Evolutionary conservation across 495 filamentous ascomycete genomes (phyloP).

Genomic region (Venustampulla echinocandica): DNA sequence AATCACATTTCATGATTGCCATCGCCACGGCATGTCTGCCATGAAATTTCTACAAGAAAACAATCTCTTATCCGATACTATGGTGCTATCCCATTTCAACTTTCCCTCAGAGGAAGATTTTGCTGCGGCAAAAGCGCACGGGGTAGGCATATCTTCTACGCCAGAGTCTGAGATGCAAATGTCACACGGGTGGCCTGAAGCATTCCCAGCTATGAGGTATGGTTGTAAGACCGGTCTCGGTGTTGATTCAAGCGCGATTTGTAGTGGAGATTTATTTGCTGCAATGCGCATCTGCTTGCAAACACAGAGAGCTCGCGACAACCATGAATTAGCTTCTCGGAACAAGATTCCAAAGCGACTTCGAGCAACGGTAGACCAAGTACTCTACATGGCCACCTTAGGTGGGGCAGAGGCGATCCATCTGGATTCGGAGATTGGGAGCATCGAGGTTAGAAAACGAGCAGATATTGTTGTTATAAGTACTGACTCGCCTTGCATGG

Average conservation of each 20-base stretch:
- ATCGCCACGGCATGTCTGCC: not conserved
- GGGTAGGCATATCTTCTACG: conserved; percentile 3
- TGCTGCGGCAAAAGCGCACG: conserved; percentile 6
- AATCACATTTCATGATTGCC: conserved; percentile 2
- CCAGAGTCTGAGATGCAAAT: conserved; percentile 8
- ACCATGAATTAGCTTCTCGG: not conserved
- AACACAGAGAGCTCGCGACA: conserved; percentile 3
- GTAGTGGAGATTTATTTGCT: conserved; percentile 3
- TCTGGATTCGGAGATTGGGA: not conserved
- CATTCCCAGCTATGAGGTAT: conserved; percentile 5
- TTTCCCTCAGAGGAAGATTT: not conserved
- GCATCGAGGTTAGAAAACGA: conserved; percentile 7
- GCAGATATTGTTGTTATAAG: conserved; percentile 5
- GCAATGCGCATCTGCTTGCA: conserved; percentile 9
- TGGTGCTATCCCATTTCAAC: conserved; percentile 3
- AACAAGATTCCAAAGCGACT: conserved; percentile 5
- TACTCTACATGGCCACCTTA: conserved; percentile 3
- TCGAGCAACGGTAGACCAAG: conserved; percentile 4
- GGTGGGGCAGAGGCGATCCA: conserved; percentile 6
- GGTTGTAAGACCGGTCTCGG: conserved; percentile 6
- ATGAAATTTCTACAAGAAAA: conserved; percentile 4
- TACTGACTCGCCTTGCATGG: conserved; percentile 7
- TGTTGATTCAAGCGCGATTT: conserved; percentile 8
- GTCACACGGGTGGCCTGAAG: conserved; percentile 8
- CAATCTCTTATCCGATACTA: conserved; percentile 4